Percentiles rank a stretch among this genome's conserved stretches.
Conservation (phyloP, 768 basidiomycete genomes). For the Cystobasidium tubakii region DNA sequence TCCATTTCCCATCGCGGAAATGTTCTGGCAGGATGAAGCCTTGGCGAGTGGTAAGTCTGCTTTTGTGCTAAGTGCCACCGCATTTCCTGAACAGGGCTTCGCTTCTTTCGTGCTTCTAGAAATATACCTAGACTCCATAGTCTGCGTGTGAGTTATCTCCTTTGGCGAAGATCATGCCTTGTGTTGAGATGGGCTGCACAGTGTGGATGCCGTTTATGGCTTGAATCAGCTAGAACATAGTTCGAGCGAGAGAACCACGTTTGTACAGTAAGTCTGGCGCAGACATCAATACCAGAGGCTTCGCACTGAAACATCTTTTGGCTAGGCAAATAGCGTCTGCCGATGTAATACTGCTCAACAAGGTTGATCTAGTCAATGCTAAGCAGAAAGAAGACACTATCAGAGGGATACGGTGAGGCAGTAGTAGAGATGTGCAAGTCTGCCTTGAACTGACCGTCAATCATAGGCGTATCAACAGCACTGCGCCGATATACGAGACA, state of each 20-base stretch:
- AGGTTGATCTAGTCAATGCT: slow-evolving; percentile 65
- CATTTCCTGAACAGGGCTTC: neutral
- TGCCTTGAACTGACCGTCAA: neutral
- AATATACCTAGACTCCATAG: slow-evolving; percentile 65
- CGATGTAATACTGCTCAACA: slow-evolving; percentile 88
- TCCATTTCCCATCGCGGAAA: slow-evolving; percentile 45
- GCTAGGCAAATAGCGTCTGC: slow-evolving; percentile 86
- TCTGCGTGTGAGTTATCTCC: slow-evolving; percentile 58
- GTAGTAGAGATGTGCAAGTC: neutral
- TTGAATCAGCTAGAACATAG: slow-evolving; percentile 83
- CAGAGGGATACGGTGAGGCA: slow-evolving; percentile 54
- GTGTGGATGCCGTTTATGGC: slow-evolving; percentile 5
- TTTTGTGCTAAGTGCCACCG: neutral
- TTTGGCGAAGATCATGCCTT: slow-evolving; percentile 50
- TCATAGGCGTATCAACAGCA: slow-evolving; percentile 63
- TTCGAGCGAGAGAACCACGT: slow-evolving; percentile 59
- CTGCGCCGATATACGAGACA: slow-evolving; percentile 67
- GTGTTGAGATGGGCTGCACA: too few species aligned
- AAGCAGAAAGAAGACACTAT: slow-evolving; percentile 56
- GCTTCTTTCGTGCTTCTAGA: slow-evolving; percentile 34
- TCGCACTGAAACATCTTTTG: neutral
- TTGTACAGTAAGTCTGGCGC: slow-evolving; percentile 59
- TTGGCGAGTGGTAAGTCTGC: slow-evolving; percentile 47
- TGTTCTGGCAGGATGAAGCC: slow-evolving; percentile 54
- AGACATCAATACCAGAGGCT: neutral